These are phyloP conservation scores for Tephrocybe sp. DNA, from an alignment of 768 basidiomycete species.

Conservation along the genomic window DNA sequence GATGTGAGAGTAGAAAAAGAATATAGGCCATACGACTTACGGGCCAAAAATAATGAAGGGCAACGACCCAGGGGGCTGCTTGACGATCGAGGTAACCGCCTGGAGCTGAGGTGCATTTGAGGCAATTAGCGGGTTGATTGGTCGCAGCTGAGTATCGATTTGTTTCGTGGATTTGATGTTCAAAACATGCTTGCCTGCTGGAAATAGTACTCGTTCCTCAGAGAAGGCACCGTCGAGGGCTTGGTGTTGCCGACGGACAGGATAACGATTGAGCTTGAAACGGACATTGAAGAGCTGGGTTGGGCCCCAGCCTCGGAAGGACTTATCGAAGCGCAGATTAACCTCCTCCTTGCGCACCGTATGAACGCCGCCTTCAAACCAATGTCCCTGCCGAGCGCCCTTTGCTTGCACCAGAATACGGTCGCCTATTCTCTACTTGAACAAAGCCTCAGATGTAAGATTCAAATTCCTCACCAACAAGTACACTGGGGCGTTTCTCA, in stretches of 20 bases:
- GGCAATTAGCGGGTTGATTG: slow-evolving; percentile 42
- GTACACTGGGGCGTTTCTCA: slow-evolving; percentile 55
- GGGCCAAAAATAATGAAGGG: slow-evolving; percentile 66
- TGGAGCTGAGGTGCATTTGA: slow-evolving; percentile 45
- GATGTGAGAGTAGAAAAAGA: background rate
- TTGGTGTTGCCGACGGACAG: slow-evolving; percentile 57
- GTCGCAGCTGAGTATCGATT: slow-evolving; percentile 16
- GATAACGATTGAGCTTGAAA: slow-evolving; percentile 57
- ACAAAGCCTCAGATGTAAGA: background rate
- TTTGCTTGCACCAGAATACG: slow-evolving; percentile 47
- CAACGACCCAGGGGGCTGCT: slow-evolving; percentile 39
- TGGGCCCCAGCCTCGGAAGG: slow-evolving; percentile 40
- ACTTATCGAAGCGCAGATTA: slow-evolving; percentile 43
- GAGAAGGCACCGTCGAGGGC: slow-evolving; percentile 46
- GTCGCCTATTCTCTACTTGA: slow-evolving; percentile 41
- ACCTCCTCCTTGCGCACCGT: slow-evolving; percentile 47
- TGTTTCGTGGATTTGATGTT: slow-evolving; percentile 10
- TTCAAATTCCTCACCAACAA: slow-evolving; percentile 41
- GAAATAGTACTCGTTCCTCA: slow-evolving; percentile 51
- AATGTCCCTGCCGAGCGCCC: slow-evolving; percentile 37
- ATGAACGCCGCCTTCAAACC: slow-evolving; percentile 62
- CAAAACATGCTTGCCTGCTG: slow-evolving; percentile 29
- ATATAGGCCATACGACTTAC: slow-evolving; percentile 32
- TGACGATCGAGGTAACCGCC: slow-evolving; percentile 46
- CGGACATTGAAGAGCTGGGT: slow-evolving; percentile 43